Percentiles rank a stretch among this genome's conserved stretches.
Conservation (phyloP, 2,329 filamentous ascomycete species). For the Botryotinia narcissicola region DNA sequence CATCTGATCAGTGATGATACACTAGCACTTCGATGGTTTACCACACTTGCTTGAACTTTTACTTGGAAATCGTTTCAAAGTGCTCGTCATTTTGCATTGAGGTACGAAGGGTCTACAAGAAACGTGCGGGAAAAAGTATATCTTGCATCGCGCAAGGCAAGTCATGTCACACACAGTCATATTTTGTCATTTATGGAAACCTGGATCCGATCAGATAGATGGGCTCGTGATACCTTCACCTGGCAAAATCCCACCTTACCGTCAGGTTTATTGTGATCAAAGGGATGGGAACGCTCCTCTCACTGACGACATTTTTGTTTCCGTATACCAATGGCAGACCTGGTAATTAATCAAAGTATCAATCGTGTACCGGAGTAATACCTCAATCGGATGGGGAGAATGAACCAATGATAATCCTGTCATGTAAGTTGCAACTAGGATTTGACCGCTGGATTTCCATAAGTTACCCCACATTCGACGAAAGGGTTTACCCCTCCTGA, state of each 20-base stretch:
- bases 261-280: not conserved
- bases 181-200: not conserved
- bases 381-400: not conserved
- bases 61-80: constrained; percentile 3
- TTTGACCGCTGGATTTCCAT: constrained; percentile 4
- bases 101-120: constrained; percentile 1
- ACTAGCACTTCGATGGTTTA: not conserved
- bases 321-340: not conserved
- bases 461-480: not conserved
- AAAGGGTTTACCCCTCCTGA: constrained; percentile 1
- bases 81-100: constrained; percentile 1
- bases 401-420: not conserved
- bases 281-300: not conserved
- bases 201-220: not conserved
- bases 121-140: constrained; percentile 3
- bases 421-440: not conserved
- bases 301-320: not conserved
- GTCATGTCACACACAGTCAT: constrained; percentile 7
- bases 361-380: not conserved
- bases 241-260: constrained; percentile 1
- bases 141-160: constrained; percentile 3
- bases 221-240: constrained; percentile 1
- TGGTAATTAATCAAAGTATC: not conserved
- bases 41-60: not conserved
- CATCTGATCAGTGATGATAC: constrained; percentile 5